Evolutionary conservation across 1,284 basidiomycete species (phyloP), one percentile per base, ranked within the genome.

Genomic region (Moesziomyces sp.): DNA sequence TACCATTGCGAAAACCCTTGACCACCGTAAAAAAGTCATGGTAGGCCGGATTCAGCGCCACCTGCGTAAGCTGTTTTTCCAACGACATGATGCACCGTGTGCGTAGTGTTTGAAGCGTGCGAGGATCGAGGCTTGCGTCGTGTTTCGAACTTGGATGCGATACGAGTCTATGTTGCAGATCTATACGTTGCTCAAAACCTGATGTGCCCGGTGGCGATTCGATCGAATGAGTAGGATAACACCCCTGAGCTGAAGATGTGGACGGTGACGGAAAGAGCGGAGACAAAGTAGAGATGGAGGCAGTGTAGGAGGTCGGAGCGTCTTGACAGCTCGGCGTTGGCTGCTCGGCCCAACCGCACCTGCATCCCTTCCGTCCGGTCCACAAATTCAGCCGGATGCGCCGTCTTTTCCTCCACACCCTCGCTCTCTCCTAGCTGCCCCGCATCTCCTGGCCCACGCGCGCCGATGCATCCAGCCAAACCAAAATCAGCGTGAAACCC

Each of bases 21-120:
- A 98, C 85, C 78, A 99, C 91, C 23, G 93, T 90, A 48, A 99
- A 88, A 73, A 92, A 89, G 82, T 97, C 94, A 84, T 97, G 95
- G 82, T 92, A 92, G 13, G 88, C 88, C 13, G 95, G 94, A 60
- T 85, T 77, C 35, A 77, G 57, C 46, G 85, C 76, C 46, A 86
- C 46, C 44, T 64, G 59, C 61, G 78, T 80, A 21, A 80, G 54
- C 11, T 61, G 57, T 54, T 58, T 55, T 30, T 74, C 59, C 6
- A 80, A 30, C 11, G 30, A 33, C 30, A 33, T 33, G 13, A 21
- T 48, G 51, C 1, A n/a, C 5, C 38, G 38, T 18, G 16, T 6
- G 38, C 18, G 38, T 18, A 13, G 11, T 19, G 19, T 23, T 10
- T 4, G 44, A 11, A 6, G 21, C 14, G 24, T 46, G 13, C 6